Conservation (phyloP, 805 yeast genomes). For the Saccharomycopsis capsularis region DNA sequence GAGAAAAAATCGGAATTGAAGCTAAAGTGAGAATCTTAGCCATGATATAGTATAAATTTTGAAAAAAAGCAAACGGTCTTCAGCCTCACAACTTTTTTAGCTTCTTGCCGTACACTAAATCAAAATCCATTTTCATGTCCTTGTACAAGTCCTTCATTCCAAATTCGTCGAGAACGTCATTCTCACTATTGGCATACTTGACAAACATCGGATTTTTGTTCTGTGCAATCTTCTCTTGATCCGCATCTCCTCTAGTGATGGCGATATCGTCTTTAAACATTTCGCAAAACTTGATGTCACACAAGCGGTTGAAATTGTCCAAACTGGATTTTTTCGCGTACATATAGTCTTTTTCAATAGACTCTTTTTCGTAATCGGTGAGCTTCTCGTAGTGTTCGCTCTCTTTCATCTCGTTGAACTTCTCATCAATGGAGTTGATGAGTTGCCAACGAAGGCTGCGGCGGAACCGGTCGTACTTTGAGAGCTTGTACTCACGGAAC, state of each 20-base stretch:
- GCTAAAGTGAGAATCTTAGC: too few relatives aligned
- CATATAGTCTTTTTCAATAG: slow-evolving; percentile 13
- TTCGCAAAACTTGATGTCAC: slow-evolving; percentile 14
- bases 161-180: slow-evolving; percentile 19
- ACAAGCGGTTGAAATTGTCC: slow-evolving; percentile 11
- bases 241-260: background rate
- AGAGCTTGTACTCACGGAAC: slow-evolving; percentile 16
- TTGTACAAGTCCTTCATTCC: slow-evolving; percentile 19
- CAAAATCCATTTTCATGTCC: slow-evolving; percentile 17
- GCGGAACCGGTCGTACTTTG: slow-evolving; percentile 18
- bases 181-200: slow-evolving; percentile 12
- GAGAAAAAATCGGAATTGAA: too few relatives aligned
- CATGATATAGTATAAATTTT: too few relatives aligned
- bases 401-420: slow-evolving; percentile 10
- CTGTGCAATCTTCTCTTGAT: background rate
- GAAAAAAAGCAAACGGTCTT: too few relatives aligned
- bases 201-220: background rate
- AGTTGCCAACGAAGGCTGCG: slow-evolving; percentile 9
- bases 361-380: slow-evolving; percentile 14
- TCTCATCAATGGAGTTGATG: slow-evolving; percentile 10
- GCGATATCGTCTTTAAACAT: slow-evolving; percentile 19
- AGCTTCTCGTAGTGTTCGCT: slow-evolving; percentile 9
- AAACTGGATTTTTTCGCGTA: slow-evolving; percentile 8
- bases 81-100: background rate
- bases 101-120: slow-evolving; percentile 8